These are phyloP conservation scores for Ustilago trichophora DNA, from an alignment of 1,284 basidiomycete species.

Conservation along the genomic window DNA sequence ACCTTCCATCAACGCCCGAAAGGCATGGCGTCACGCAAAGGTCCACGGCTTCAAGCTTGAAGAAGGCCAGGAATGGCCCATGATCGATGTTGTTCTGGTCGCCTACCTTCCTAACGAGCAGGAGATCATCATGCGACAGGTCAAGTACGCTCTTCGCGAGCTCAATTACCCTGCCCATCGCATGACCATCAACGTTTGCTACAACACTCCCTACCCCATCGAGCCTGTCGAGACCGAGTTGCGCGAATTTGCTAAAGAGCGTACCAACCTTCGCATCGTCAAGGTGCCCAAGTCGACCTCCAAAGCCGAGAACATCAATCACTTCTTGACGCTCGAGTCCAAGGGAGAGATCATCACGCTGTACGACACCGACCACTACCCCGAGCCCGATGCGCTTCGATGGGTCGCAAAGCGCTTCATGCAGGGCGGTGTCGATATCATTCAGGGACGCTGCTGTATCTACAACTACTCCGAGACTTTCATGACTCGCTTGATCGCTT, in stretches of 20 bases:
- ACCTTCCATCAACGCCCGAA: slow-evolving; percentile 51
- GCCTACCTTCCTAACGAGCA: slow-evolving; percentile 59
- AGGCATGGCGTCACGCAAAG: slow-evolving; percentile 46
- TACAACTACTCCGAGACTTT: slow-evolving; percentile 55
- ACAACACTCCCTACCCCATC: slow-evolving; percentile 59
- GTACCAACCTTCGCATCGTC: slow-evolving; percentile 48
- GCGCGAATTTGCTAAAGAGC: slow-evolving; percentile 32
- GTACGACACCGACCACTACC: slow-evolving; percentile 59
- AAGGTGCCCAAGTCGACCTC: slow-evolving; percentile 56
- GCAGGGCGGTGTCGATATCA: slow-evolving; percentile 57
- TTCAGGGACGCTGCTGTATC: slow-evolving; percentile 60
- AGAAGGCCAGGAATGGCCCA: slow-evolving; percentile 50
- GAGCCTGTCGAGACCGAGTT: slow-evolving; percentile 51
- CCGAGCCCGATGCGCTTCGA: slow-evolving; percentile 52
- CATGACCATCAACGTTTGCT: slow-evolving; percentile 57
- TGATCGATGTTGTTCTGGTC: slow-evolving; percentile 57
- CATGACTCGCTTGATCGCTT: slow-evolving; percentile 50
- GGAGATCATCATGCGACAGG: slow-evolving; percentile 57
- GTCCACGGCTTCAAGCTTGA: slow-evolving; percentile 47
- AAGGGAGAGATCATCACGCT: slow-evolving; percentile 56
- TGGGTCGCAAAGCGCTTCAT: slow-evolving; percentile 58
- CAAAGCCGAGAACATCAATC: slow-evolving; percentile 60
- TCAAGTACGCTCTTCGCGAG: slow-evolving; percentile 54
- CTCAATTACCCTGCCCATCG: slow-evolving; percentile 51
- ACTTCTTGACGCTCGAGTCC: slow-evolving; percentile 52